Base-by-base conservation (phyloP, 345 rosid genomes). In the Ceriops zippeliana region DNA sequence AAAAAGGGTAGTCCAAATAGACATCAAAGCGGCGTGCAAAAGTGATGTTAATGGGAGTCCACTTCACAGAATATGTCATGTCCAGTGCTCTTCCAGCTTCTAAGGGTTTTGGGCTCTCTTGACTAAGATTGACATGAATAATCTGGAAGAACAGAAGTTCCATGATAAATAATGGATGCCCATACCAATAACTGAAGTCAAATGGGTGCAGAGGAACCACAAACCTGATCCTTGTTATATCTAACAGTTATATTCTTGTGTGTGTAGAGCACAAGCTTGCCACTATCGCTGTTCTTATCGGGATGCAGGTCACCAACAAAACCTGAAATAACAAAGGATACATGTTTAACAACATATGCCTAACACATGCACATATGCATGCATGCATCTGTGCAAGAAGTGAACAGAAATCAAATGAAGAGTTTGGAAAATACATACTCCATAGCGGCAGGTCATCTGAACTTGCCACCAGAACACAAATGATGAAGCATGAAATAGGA, bases 381-480 rank as follows among this genome's bases (percentile, higher is more conserved):
- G 3, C 17, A 9, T 42, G 49, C 49, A 13, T 42, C 17, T 42
- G 49, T 13, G 19, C 49, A 69, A 22, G 20, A 51, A 21, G 27
- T 22, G 46, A 32, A 24, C 27, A 67, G 19, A 57, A 28, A 27
- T 6, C 47, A 73, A 59, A 65, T 51, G n/a, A 38, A 49, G 67
- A 42, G 63, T 47, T 61, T 49, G 19, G n/a, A 11, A 22, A 65
- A 57, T 38, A 20, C 95, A 79, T 89, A 91, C 96, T 93, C 93
- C 92, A 89, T 73, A 91, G 72, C 71, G 97, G 97, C 81, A 91
- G 88, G 78, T 91, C 97, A 81, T 91, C 96, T 91, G 92, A 73
- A 63, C 64, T 83, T 69, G 76, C 82, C 77, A 75, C 66, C 80
- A 76, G 74, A 75, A 62, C 27, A 65, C 62, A 38, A 47, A 66